Percentiles rank a stretch among this genome's conserved stretches.
Evolutionary conservation across 495 filamentous ascomycete genomes (phyloP).

Genomic region (Chaetomium cochliodes): DNA sequence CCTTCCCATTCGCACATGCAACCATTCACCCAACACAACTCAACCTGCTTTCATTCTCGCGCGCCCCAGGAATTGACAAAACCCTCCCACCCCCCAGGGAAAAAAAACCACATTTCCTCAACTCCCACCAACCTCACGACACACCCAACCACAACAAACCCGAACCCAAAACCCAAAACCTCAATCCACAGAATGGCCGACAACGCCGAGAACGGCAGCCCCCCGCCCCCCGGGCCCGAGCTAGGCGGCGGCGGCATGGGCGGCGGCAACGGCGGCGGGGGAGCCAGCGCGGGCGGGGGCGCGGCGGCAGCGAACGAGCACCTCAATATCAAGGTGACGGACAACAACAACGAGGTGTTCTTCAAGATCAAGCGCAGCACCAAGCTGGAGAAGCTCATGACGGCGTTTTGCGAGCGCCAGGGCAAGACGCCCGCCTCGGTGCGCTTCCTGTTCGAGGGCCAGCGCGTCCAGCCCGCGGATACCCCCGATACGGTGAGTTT

Average conservation of each 20-base stretch:
- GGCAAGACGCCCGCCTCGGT: slow-evolving; percentile 83
- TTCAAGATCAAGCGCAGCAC: slow-evolving; percentile 99
- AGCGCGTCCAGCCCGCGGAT: slow-evolving; percentile 82
- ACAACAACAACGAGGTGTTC: slow-evolving; percentile 99
- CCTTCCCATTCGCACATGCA: background rate
- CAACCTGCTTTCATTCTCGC: background rate
- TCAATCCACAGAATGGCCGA: slow-evolving; percentile 47
- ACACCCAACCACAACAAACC: background rate
- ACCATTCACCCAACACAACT: background rate
- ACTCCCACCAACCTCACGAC: background rate
- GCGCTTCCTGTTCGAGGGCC: slow-evolving; percentile 94
- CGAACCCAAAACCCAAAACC: background rate
- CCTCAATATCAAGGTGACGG: slow-evolving; percentile 99
- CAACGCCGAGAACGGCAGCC: slow-evolving; percentile 54
- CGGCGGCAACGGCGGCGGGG: no score
- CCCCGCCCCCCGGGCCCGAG: slow-evolving; percentile 50
- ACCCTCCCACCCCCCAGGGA: background rate
- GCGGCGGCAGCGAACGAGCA: slow-evolving; percentile 74
- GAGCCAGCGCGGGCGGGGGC: no score
- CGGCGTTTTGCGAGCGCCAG: slow-evolving; percentile 95
- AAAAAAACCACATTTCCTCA: background rate
- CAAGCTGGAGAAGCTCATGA: slow-evolving; percentile 96
- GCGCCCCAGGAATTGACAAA: background rate
- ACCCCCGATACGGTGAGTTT: slow-evolving; percentile 87
- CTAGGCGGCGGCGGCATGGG: slow-evolving; percentile 7